Base-by-base conservation (phyloP, 768 basidiomycete genomes). In the Cubamyces sp. region DNA sequence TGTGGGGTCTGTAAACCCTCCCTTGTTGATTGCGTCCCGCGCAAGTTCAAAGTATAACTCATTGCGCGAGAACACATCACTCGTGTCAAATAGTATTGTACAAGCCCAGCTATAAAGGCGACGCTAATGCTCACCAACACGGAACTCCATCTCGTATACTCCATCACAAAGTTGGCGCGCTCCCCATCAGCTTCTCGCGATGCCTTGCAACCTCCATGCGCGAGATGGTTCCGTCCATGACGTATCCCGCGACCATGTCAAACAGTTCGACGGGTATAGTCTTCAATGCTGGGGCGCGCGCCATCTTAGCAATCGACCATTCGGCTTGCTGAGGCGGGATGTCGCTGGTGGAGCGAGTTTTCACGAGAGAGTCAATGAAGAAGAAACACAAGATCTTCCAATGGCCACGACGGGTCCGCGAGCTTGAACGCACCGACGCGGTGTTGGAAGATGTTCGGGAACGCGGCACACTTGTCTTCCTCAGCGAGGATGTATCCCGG, bases 401-500 rank as follows among this genome's bases (percentile, higher is more conserved):
- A 55, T 76, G 70, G 2, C 78, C 78, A 0, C n/a, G 71, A 64
- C 3, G 60, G 56, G 57, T 79, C 75, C 12, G 45, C 54, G 43
- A 78, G 73, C 42, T 69, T 54, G 63, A 79, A 79, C 9, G 75
- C 69, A 34, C 68, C 68, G 30, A 78, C 74, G 21, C 66, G 68
- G 64, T 78, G 76, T 58, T 78, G 77, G 58, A 74, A 76, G 25
- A 74, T 61, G 64, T 78, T 78, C 19, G 76, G 77, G 65, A 77
- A 79, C 12, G 73, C 72, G 37, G 78, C 63, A 42, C 70, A 70
- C 18, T 74, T 70, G 25, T 73, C 71, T 41, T 65, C 53, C 16
- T 56, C 55, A 4, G 74, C 77, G 11, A 62, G 59, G 19, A 79
- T 69, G 7, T 65, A 43, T 16, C 77, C n/a, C n/a, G n/a, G n/a